Evolutionary conservation across 2,329 filamentous ascomycete species (phyloP).

Genomic region (Pseudogymnoascus sp.): DNA sequence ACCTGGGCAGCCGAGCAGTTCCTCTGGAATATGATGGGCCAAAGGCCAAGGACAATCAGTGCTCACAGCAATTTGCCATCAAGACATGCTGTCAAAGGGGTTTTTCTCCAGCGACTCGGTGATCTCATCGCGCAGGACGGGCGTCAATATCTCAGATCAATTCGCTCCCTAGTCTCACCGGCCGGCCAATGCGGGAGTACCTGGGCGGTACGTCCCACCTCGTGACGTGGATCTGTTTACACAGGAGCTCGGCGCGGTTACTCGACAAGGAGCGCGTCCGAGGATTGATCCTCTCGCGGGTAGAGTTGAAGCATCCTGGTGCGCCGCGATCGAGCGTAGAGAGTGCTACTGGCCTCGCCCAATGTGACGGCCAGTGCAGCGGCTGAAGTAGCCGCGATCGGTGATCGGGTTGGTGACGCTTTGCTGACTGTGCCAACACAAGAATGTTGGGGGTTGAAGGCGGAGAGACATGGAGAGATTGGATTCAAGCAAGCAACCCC

Average conservation of each 20-base stretch:
- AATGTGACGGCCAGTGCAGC: background rate
- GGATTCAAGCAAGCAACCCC: background rate
- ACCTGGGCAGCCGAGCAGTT: too few species aligned
- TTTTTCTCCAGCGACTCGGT: background rate
- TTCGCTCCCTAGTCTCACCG: background rate
- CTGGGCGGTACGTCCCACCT: background rate
- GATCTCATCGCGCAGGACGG: background rate
- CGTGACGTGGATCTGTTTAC: conserved; percentile 1
- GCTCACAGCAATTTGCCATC: background rate
- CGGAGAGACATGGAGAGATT: background rate
- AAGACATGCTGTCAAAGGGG: background rate
- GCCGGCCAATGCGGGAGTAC: background rate
- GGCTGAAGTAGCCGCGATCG: background rate
- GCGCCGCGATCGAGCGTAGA: background rate
- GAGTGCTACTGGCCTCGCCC: background rate
- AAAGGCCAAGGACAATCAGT: background rate
- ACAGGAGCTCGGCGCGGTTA: background rate
- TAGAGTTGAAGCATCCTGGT: background rate
- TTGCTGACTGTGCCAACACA: background rate
- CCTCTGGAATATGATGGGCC: background rate
- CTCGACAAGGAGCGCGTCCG: background rate
- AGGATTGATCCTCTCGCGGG: background rate
- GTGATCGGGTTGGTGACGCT: background rate
- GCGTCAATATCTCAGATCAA: background rate
- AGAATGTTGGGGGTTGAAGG: background rate